Evolutionary conservation across 2,329 filamentous ascomycete genomes (phyloP), one percentile per base, ranked within the genome.

Genomic region (Fusarium tricinctum): DNA sequence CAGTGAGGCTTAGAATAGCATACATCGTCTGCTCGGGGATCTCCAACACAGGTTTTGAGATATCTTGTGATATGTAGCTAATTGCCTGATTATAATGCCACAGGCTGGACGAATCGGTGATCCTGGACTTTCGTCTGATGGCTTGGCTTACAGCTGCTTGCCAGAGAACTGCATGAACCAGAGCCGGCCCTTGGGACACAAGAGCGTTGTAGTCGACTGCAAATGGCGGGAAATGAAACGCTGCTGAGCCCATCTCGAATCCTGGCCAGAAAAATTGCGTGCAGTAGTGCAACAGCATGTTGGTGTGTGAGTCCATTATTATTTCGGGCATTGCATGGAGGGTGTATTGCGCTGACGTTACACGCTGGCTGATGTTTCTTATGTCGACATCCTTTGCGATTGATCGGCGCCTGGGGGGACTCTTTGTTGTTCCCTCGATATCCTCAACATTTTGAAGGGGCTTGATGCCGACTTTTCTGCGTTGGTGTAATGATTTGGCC

Each of bases 261-360:
- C 59, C 58, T n/a, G 59, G 58, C 59, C 59, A 63, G 6, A 63
- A 63, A 2, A 19, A 62, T 5, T 62, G 48, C 3, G 20, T 63
- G n/a, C 58, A 63, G 6, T 63, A 63, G 20, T 48, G 22, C 5
- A 63, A 20, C 1, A 63, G 58, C 59, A 63, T 63, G 2, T 23
- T 38, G 10, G 59, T 56, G n/a, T 63, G 59, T 12, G 15, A 22
- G 9, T 63, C 43, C 19, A 56, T 20, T 3, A 28, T 33, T 14
- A 14, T 39, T 5, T 56, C 59, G 2, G 43, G 49, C 19, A 63
- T 26, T 4, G 12, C 15, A 9, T 20, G 38, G 2, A 33, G 19
- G 10, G 6, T n/a, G 35, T 48, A 26, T 15, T 48, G n/a, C 2
- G 2, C 3, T 5, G 48, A 9, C 4, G 12, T 9, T 9, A 45